These are phyloP conservation scores for Hericium coralloides DNA, from an alignment of 768 basidiomycete genomes.

Conservation along the genomic window DNA sequence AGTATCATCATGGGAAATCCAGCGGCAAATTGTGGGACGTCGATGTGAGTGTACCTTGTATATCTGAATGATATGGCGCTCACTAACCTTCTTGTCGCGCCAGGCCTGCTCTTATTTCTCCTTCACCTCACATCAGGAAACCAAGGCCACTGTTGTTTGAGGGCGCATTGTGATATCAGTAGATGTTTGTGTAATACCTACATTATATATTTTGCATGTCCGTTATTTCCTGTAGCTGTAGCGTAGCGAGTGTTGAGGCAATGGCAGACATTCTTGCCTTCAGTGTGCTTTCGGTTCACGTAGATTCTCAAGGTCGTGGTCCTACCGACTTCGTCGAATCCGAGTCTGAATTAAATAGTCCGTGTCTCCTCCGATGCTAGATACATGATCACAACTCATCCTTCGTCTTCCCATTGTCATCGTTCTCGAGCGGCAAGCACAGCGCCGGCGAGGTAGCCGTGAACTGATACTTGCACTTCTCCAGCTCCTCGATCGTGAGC, in stretches of 20 bases:
- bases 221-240: background rate
- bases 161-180: constrained; percentile 23
- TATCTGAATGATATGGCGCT: background rate
- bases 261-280: no score
- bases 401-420: constrained; percentile 21
- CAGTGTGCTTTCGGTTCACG: no score
- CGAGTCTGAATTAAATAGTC: background rate
- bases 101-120: constrained; percentile 32
- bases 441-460: constrained; percentile 81
- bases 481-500: constrained; percentile 72
- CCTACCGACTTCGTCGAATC: no score
- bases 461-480: constrained; percentile 94
- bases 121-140: constrained; percentile 27
- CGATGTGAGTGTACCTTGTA: constrained; percentile 50
- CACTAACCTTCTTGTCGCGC: background rate
- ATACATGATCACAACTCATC: constrained; percentile 22
- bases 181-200: background rate
- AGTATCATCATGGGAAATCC: constrained; percentile 99
- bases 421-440: constrained; percentile 47
- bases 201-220: background rate
- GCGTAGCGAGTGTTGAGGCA: background rate
- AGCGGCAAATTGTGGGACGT: constrained; percentile 89
- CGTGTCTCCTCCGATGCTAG: background rate
- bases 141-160: constrained; percentile 31
- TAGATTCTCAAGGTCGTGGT: no score